Conservation (phyloP, 139 green algal genomes). For the Klebsormidium nitens region DNA sequence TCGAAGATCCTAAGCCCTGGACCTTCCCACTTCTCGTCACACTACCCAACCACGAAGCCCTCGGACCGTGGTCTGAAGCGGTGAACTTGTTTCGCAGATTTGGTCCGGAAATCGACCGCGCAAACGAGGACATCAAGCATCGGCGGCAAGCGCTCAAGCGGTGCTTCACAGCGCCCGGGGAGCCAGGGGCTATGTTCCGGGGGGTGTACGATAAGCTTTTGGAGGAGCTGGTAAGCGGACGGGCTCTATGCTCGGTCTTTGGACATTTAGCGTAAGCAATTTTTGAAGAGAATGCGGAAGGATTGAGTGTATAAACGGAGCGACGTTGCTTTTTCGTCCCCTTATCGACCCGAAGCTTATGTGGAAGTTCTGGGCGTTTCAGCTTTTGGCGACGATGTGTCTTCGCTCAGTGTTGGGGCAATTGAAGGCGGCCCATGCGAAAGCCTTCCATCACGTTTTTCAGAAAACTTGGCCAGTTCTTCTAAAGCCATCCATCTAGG, state of each 20-base stretch:
- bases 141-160: conserved; percentile 33
- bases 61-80: neutral
- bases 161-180: conserved; percentile 33
- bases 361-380: too few species aligned
- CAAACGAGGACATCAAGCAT: conserved; percentile 33
- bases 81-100: neutral
- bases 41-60: neutral
- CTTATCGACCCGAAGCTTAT: too few species aligned
- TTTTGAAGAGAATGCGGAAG: too few species aligned
- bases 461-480: too few species aligned
- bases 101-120: neutral
- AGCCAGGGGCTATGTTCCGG: conserved; percentile 47
- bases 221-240: conserved; percentile 1
- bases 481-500: too few species aligned
- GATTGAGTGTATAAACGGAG: too few species aligned
- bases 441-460: too few species aligned
- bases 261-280: neutral
- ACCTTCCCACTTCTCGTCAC: neutral
- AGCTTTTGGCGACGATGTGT: too few species aligned
- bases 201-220: conserved; percentile 31
- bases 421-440: too few species aligned
- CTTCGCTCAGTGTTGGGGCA: too few species aligned
- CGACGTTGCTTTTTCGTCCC: too few species aligned
- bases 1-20: neutral
- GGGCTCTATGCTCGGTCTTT: conserved; percentile 5